Conservation (phyloP, 208 protist genomes). For the Sergeia podlipaevii region DNA sequence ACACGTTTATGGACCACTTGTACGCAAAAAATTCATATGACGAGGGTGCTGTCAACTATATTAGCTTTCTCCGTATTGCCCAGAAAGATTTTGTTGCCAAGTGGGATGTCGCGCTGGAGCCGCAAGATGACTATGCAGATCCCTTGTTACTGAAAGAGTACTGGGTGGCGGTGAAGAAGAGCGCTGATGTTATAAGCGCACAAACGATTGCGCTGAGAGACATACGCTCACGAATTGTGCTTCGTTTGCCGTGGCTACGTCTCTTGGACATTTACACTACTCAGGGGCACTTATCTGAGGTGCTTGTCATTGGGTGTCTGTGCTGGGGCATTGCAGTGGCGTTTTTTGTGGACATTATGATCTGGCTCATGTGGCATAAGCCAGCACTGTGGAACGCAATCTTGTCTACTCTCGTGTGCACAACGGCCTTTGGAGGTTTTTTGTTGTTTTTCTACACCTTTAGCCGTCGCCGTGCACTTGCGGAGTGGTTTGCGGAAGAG, state of each 20-base stretch:
- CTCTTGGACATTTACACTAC: slow-evolving; percentile 14
- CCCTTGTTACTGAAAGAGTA: slow-evolving; percentile 8
- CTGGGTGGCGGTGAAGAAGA: slow-evolving; percentile 20
- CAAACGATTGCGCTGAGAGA: slow-evolving; percentile 12
- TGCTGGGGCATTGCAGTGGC: slow-evolving; percentile 11
- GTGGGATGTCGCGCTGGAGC: slow-evolving; percentile 12
- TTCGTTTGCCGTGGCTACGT: slow-evolving; percentile 6
- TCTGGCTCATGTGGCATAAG: slow-evolving; percentile 19
- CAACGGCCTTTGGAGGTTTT: slow-evolving; percentile 17
- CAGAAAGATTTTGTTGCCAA: slow-evolving; percentile 8
- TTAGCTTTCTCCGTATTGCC: slow-evolving; percentile 6
- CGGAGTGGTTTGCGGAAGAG: slow-evolving; percentile 13
- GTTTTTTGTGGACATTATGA: slow-evolving; percentile 10
- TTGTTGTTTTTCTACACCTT: slow-evolving; percentile 26
- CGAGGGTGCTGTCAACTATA: slow-evolving; percentile 3
- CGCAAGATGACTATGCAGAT: background rate
- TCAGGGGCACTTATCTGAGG: slow-evolving; percentile 10
- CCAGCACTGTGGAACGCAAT: slow-evolving; percentile 12
- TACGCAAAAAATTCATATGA: background rate
- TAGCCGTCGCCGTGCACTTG: slow-evolving; percentile 7
- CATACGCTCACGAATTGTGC: slow-evolving; percentile 6
- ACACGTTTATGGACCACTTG: slow-evolving; percentile 18
- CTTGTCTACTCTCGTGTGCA: slow-evolving; percentile 18
- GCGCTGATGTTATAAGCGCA: slow-evolving; percentile 24
- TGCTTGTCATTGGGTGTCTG: slow-evolving; percentile 12